Base-by-base conservation (phyloP, 2,329 filamentous ascomycete species). In the Fusarium lyarnte region DNA sequence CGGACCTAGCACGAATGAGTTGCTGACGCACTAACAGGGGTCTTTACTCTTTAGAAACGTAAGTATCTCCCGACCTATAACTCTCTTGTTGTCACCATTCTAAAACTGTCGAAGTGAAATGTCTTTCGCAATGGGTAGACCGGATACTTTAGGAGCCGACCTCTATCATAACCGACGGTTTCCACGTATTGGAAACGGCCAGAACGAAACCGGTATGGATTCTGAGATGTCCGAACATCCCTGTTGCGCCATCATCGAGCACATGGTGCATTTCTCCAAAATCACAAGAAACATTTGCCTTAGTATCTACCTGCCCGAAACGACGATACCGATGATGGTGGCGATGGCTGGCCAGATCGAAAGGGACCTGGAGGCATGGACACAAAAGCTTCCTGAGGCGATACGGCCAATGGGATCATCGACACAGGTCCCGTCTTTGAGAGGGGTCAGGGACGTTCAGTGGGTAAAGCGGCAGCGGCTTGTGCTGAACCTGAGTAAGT, bases 71-170 rank as follows among this genome's bases (percentile, higher is more conserved):
- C 7, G 4, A 12, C 3, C 11, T 29, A 1, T 14, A 7, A 3
- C 0, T 39, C 3, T n/a, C 4, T 13, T 2, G 12, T 11, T 52
- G 49, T 38, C 19, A 1, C 14, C 19, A 0, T 9, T 29, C 19
- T 53, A 2, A 53, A 3, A 16, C 5, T 13, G 3, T 4, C 5
- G 4, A n/a, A 53, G 51, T 13, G 51, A 53, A 5, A 53, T 54
- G 35, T 54, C 51, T 14, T 54, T 54, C 16, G 51, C 51, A 10
- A 54, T 54, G 51, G 51, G 51, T 0, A 29, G 51, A 14, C 51
- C 51, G 10, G 51, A 54, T n/a, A 54, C 51, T 31, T 6, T 54
- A 19, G 51, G 51, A 31, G 35, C 51, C 3, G 51, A 54, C 2
- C 21, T 54, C 1, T 54, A 54, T 5, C 51, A 54, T 12, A 54